phyloP scores from a whole-genome alignment of 441 rosid genomes.

The Geranium incanum region DNA sequence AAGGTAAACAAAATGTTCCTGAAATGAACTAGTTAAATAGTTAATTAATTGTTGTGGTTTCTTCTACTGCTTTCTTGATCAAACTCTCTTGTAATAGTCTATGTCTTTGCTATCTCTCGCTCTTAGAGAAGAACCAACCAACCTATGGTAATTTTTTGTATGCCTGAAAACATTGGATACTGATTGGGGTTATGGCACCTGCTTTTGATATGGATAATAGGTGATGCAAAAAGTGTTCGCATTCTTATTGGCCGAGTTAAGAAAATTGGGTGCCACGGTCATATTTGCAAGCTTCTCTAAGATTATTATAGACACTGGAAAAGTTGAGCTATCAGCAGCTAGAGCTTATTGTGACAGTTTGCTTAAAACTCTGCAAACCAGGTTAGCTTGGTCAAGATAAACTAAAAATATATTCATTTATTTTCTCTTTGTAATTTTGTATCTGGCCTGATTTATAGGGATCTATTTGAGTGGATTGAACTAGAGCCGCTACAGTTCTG shows the following conservation, averaged over 20 bases:
- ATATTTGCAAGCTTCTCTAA: slow-evolving; percentile 90
- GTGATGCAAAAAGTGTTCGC: slow-evolving; percentile 99
- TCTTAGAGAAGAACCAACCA: background rate
- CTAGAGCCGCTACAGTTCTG: slow-evolving; percentile 78
- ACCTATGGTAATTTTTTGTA: background rate
- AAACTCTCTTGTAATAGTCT: background rate
- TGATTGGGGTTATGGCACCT: slow-evolving; percentile 13
- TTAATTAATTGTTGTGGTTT: background rate
- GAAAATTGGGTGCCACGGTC: slow-evolving; percentile 86
- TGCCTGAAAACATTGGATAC: background rate
- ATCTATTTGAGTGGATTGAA: slow-evolving; percentile 80
- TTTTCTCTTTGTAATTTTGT: slow-evolving; percentile 19
- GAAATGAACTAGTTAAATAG: background rate
- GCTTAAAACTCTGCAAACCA: slow-evolving; percentile 64
- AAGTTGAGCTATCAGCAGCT: slow-evolving; percentile 63
- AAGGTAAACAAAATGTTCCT: slow-evolving; percentile 43
- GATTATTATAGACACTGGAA: slow-evolving; percentile 81
- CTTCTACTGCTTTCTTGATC: background rate
- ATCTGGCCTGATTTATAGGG: slow-evolving; percentile 42
- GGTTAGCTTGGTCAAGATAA: slow-evolving; percentile 39
- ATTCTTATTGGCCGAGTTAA: slow-evolving; percentile 75
- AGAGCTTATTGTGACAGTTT: slow-evolving; percentile 84
- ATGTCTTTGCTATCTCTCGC: background rate
- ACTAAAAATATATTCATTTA: slow-evolving; percentile 15
- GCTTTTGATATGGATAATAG: slow-evolving; percentile 28